phyloP scores from a whole-genome alignment of 495 filamentous ascomycete species.

The Cercophora sp. region DNA sequence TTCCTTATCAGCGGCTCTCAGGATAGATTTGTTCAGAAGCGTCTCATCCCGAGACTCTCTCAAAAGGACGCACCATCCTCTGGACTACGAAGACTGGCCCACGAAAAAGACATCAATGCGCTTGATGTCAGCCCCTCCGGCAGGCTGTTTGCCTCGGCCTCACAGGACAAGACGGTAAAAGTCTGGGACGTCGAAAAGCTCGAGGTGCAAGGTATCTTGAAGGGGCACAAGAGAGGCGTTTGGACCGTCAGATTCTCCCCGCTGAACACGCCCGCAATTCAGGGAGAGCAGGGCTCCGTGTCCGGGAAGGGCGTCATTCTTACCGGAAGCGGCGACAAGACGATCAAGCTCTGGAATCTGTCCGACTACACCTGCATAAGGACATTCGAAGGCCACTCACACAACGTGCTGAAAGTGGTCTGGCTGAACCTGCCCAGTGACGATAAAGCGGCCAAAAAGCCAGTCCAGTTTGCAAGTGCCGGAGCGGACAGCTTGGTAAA shows the following conservation, averaged over 20 bases:
- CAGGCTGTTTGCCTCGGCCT: conserved; percentile 84
- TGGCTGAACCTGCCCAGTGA: conserved; percentile 68
- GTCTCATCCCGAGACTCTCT: conserved; percentile 59
- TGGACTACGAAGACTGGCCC: conserved; percentile 81
- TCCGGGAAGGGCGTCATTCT: conserved; percentile 71
- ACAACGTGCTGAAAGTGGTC: conserved; percentile 87
- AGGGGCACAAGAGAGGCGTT: conserved; percentile 88
- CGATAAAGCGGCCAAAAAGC: conserved; percentile 45
- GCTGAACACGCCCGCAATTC: conserved; percentile 63
- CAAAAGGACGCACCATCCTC: conserved; percentile 46
- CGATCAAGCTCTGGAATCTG: conserved; percentile 91
- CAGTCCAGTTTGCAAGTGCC: conserved; percentile 72
- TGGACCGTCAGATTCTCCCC: conserved; percentile 93
- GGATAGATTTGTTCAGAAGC: conserved; percentile 89
- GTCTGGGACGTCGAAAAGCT: conserved; percentile 89
- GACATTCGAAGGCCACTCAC: conserved; percentile 94
- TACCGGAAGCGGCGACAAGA: conserved; percentile 92
- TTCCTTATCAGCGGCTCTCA: conserved; percentile 90
- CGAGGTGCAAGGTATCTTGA: conserved; percentile 82
- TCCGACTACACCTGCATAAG: conserved; percentile 88
- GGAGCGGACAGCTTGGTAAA: conserved; percentile 97
- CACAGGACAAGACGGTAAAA: conserved; percentile 93
- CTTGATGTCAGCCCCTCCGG: conserved; percentile 69
- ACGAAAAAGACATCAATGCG: conserved; percentile 99
- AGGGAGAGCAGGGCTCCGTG: conserved; percentile 61